A percentile compares a stretch with the other conserved stretches of the same genome.
Evolutionary conservation across 2,329 filamentous ascomycete genomes (phyloP).

Genomic region (Chaetomiaceae sp.): DNA sequence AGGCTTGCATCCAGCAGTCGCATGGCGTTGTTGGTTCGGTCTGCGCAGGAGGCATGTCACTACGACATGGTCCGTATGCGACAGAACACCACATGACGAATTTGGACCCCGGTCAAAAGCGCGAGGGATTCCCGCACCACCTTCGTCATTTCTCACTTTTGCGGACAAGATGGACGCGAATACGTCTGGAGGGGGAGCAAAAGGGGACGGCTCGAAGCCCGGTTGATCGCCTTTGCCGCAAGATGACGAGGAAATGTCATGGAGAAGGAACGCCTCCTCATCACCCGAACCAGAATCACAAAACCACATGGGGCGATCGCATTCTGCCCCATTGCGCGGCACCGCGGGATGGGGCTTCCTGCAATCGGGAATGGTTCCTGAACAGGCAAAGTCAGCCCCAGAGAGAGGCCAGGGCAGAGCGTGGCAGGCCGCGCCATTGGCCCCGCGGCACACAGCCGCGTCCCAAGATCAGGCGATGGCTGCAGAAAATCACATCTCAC

Average conservation of each 20-base stretch:
- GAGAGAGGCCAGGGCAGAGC: background rate
- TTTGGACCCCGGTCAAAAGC: background rate
- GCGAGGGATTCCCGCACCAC: slow-evolving; percentile 2
- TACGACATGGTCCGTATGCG: no score
- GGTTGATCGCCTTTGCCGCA: background rate
- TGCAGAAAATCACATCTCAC: slow-evolving; percentile 26
- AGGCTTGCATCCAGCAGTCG: no score
- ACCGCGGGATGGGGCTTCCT: slow-evolving; percentile 14
- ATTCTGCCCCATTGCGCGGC: slow-evolving; percentile 5
- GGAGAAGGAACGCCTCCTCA: background rate
- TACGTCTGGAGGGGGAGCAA: background rate
- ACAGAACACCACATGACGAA: background rate
- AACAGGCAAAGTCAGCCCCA: slow-evolving; percentile 14
- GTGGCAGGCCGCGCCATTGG: slow-evolving; percentile 20
- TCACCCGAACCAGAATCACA: background rate
- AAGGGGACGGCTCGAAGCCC: no score
- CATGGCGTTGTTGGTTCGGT: no score
- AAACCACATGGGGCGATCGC: slow-evolving; percentile 13
- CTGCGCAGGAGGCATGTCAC: no score
- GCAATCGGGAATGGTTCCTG: slow-evolving; percentile 25
- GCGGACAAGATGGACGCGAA: no score
- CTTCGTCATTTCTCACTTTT: background rate
- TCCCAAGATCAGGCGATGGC: slow-evolving; percentile 25
- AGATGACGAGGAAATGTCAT: background rate
- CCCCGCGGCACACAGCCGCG: slow-evolving; percentile 20